Evolutionary conservation across 2,329 filamentous ascomycete species (phyloP), one percentile per base, ranked within the genome.

Genomic region (Trichoderma oligosporum): DNA sequence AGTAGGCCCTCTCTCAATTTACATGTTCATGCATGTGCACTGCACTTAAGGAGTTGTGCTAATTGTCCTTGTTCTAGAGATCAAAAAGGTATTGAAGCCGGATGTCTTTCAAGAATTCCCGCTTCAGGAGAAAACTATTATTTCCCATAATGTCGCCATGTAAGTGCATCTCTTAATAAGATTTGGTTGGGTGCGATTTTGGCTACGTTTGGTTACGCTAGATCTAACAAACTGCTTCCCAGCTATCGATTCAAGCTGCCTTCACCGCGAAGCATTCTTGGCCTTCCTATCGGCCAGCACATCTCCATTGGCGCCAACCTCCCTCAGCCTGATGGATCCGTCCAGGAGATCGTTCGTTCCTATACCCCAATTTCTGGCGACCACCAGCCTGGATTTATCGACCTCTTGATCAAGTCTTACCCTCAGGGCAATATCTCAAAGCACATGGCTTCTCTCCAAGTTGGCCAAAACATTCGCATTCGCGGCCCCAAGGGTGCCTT

Each of bases 81-180:
- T 85, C 61, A 85, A 87, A 73, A 91, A 89, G 75, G 86, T 94
- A 63, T 83, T 99, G 66, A 93, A 93, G 77, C 91, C 92, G 29
- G 85, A 86, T 65, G 81, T 82, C 49, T 97, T 96, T 82, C 91
- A 97, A 73, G 84, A 96, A 58, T 97, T 97, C 71, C 87, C 90
- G 72, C 86, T 99, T 66, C 87, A 88, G 74, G 90, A 97, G 75
- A 97, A 97, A 84, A 97, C 87, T 12, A 82, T 95, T 64, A 87
- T 97, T 68, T 96, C 93, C 29, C 94, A 97, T 84, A 99, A 99
- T 80, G 93, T 96, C 60, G 92, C 93, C 74, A 96, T 99, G 88
- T 91, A 47, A 45, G 58, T 53, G 9, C 42, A 24, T 24, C 4
- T 8, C 24, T 11, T 35, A 35, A 33, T 16, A n/a, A n/a, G n/a